phyloP scores from a whole-genome alignment of 148 eudicot genomes.

The Talinum fruticosum region DNA sequence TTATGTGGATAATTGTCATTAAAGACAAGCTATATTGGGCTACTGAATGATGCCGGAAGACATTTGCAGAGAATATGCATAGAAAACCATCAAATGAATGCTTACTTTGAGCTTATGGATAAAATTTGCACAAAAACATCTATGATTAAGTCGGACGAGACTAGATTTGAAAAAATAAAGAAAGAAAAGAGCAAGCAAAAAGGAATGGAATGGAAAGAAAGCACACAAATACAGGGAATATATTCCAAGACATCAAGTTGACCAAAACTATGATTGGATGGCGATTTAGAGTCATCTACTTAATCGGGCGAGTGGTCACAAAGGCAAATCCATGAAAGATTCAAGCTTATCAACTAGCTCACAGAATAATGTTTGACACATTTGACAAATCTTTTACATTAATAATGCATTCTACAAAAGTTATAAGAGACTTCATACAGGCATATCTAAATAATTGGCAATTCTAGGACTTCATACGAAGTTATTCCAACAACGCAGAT shows the following conservation, averaged over 20 bases:
- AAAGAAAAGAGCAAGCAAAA: not conserved
- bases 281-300: slow-evolving; percentile 9
- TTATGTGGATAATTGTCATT: not conserved
- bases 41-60: not conserved
- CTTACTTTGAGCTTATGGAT: no score
- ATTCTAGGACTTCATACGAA: no score
- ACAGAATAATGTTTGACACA: not conserved
- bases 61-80: not conserved
- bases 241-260: slow-evolving; percentile 15
- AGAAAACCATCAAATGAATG: not conserved
- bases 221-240: slow-evolving; percentile 11
- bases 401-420: not conserved
- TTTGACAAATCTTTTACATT: not conserved
- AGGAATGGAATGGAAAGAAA: not conserved
- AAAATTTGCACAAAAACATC: not conserved
- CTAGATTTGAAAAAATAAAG: no score
- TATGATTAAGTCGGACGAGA: not conserved
- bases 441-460: no score
- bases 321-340: slow-evolving; percentile 8
- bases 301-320: slow-evolving; percentile 17
- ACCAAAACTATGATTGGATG: not conserved
- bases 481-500: no score
- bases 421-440: no score
- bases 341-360: slow-evolving; percentile 27
- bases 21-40: slow-evolving; percentile 11